Evolutionary conservation across 1,284 basidiomycete genomes (phyloP).

Genomic region (Trametes hirsuta): DNA sequence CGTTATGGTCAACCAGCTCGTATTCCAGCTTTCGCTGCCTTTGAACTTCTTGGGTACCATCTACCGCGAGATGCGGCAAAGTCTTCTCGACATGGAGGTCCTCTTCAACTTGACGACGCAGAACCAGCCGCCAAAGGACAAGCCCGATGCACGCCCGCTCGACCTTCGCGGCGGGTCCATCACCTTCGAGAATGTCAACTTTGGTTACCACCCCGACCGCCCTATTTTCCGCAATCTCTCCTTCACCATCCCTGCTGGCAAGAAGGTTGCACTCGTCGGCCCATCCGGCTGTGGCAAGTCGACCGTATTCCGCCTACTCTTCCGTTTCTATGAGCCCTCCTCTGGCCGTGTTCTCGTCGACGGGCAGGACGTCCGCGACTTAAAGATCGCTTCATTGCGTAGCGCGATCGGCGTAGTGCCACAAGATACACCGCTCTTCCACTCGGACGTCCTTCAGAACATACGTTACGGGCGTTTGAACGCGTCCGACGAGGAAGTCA

Average conservation of each 20-base stretch:
- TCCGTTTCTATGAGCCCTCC: conserved; percentile 90
- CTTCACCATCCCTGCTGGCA: conserved; percentile 94
- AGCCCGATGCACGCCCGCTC: conserved; percentile 69
- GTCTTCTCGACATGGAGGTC: conserved; percentile 95
- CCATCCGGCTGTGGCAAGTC: conserved; percentile 99
- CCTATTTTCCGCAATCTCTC: conserved; percentile 89
- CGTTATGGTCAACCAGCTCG: conserved; percentile 99
- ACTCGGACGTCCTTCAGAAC: conserved; percentile 94
- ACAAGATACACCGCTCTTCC: conserved; percentile 97
- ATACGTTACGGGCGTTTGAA: conserved; percentile 91
- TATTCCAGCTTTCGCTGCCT: conserved; percentile 95
- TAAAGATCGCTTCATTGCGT: conserved; percentile 79
- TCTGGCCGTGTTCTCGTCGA: conserved; percentile 85
- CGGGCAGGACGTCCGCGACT: conserved; percentile 81
- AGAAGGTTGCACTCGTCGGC: conserved; percentile 95
- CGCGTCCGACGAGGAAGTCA: conserved; percentile 89
- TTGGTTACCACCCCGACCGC: conserved; percentile 89
- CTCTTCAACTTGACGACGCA: conserved; percentile 91
- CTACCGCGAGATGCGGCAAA: conserved; percentile 95
- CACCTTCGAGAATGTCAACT: conserved; percentile 90
- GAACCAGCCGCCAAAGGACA: conserved; percentile 78
- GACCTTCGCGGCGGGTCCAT: conserved; percentile 84
- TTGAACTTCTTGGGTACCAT: conserved; percentile 97
- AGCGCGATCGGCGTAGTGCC: conserved; percentile 90
- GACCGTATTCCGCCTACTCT: conserved; percentile 92